These are phyloP conservation scores for Ustilago lituana DNA, from an alignment of 1,284 basidiomycete species.

Conservation along the genomic window DNA sequence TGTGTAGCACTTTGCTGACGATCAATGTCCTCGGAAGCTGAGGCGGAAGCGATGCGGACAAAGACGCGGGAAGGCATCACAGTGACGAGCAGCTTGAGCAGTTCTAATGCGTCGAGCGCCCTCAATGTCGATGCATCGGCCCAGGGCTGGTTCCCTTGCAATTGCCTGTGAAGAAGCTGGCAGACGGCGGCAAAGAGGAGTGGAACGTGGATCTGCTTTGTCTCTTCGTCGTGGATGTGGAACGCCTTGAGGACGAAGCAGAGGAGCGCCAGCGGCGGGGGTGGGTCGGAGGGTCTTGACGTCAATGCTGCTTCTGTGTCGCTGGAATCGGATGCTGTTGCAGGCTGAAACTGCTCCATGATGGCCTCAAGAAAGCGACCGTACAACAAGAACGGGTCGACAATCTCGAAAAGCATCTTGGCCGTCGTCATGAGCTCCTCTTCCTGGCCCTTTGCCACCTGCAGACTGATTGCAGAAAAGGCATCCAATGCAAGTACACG, in stretches of 20 bases:
- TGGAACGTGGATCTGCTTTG: conserved; percentile 81
- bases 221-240: conserved; percentile 81
- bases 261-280: conserved; percentile 66
- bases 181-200: conserved; percentile 41
- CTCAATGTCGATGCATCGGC: not conserved
- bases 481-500: conserved; percentile 81
- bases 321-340: conserved; percentile 35
- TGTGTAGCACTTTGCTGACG: too few relatives aligned
- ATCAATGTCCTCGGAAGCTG: not conserved
- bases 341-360: conserved; percentile 68
- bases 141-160: not conserved
- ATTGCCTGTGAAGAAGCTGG: conserved; percentile 30
- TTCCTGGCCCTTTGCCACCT: conserved; percentile 74
- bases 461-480: conserved; percentile 73
- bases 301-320: not conserved
- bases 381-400: conserved; percentile 90
- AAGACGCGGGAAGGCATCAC: conserved; percentile 56
- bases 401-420: conserved; percentile 87
- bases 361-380: conserved; percentile 75
- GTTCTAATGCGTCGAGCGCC: conserved; percentile 37
- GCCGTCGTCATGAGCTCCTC: conserved; percentile 81
- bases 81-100: conserved; percentile 49
- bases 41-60: conserved; percentile 21
- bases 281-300: not conserved
- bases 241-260: conserved; percentile 79